Evolutionary conservation across 2,329 filamentous ascomycete genomes (phyloP), one percentile per base, ranked within the genome.

Genomic region (Pyricularia sp.): DNA sequence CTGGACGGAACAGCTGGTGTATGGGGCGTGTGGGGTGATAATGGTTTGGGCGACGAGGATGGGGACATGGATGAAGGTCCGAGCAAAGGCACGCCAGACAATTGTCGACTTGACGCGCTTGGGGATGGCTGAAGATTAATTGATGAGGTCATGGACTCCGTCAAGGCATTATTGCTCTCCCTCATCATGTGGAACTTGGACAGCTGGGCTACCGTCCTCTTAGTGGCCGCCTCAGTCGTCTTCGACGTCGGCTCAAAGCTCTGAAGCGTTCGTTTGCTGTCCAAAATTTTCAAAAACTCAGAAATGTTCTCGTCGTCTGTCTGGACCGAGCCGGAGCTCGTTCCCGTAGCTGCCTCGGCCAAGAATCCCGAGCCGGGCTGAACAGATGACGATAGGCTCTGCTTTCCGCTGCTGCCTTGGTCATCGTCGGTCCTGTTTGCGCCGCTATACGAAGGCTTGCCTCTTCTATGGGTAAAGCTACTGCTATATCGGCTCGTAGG

Each of bases 1-100:
- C 95, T 87, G 9, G 94, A 97, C 25, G 94, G 94, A 31, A 98
- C 93, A 12, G 94, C 93, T 4, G 95, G 95, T 0, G 93, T 97
- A 75, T 98, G 94, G 1, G 94, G 93, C 0, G 92, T 97, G 75
- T 94, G 93, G 11, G 92, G 93, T 2, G 93, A 97, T 23, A 96
- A 86, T 0, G 93, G 92, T 74, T 97, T 97, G 1, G 94, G 94
- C 11, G 94, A 97, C 0, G 93, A 94, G 0, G 92, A 94, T 12
- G 90, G 90, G 4, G 94, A 97, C 72, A 93, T 83, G 0, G 92
- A 93, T 4, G 90, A 90, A 0, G 93, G 84, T 68, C 92, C 90
- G 17, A 80, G 79, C 77, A 93, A 92, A 70, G 86, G 85, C 3
- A 88, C 84, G 71, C 86, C 87, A 11, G 83, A 81, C 65, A 89